Percentiles rank a stretch among this genome's conserved stretches.
Evolutionary conservation across 2,329 filamentous ascomycete species (phyloP).

Genomic region (Aspergillus caelatus): DNA sequence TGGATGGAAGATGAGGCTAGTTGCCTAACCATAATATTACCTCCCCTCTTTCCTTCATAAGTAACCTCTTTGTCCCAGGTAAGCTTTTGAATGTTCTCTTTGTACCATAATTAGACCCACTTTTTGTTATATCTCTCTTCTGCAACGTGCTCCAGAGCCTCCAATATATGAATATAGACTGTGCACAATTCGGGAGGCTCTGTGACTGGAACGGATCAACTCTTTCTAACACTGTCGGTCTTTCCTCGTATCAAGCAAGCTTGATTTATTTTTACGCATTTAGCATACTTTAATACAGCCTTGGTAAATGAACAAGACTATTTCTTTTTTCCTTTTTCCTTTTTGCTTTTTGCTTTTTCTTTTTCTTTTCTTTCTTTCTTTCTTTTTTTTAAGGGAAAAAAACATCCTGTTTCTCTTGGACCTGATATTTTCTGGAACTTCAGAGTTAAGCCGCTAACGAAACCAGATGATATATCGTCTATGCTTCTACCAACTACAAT

Average conservation of each 20-base stretch:
- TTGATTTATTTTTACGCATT: neutral
- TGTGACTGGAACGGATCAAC: neutral
- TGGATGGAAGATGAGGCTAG: constrained; percentile 8
- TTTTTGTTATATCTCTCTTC: neutral
- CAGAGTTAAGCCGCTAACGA: constrained; percentile 12
- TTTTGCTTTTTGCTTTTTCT: no score
- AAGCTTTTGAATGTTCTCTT: neutral
- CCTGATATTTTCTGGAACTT: neutral
- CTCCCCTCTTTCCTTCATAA: constrained; percentile 3
- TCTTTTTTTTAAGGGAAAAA: no score
- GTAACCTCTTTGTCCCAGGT: constrained; percentile 3
- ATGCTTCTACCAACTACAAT: constrained; percentile 19
- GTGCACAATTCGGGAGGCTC: no score
- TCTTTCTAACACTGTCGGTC: neutral
- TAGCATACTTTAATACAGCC: neutral
- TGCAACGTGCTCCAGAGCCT: neutral
- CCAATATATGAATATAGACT: neutral
- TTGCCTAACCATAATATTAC: constrained; percentile 11
- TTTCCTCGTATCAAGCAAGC: neutral
- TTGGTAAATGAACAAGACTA: neutral
- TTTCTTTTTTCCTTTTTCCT: neutral
- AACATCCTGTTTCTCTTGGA: neutral
- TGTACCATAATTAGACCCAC: neutral
- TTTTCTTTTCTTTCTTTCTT: no score
- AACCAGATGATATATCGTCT: constrained; percentile 25